Percentiles rank a stretch among this genome's conserved stretches.
Conservation (phyloP, 441 rosid genomes). For the Caryocar brasiliense region DNA sequence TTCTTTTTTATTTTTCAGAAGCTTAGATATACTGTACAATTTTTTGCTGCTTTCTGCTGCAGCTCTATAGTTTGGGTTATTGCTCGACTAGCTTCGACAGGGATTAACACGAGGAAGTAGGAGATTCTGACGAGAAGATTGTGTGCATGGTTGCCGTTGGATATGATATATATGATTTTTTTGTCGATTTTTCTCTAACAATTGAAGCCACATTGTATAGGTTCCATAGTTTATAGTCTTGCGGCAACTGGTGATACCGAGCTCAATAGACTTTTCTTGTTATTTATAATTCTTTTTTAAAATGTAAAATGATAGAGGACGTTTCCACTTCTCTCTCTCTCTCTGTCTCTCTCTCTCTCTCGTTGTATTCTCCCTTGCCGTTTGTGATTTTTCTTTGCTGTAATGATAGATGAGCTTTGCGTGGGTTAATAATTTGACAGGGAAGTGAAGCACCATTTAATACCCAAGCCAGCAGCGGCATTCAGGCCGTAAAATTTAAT, state of each 20-base stretch:
- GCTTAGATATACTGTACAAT: slow-evolving; percentile 16
- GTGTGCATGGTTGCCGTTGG: slow-evolving; percentile 7
- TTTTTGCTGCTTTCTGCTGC: slow-evolving; percentile 9
- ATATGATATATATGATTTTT: slow-evolving; percentile 9
- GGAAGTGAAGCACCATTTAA: too few relatives aligned
- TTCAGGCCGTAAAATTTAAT: too few relatives aligned
- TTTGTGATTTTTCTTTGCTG: too few relatives aligned
- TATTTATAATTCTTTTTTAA: too few relatives aligned
- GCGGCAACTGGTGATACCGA: neutral
- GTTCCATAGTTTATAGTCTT: neutral
- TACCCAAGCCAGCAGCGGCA: too few relatives aligned
- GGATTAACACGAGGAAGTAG: neutral
- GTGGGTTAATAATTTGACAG: too few relatives aligned
- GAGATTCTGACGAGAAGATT: slow-evolving; percentile 1
- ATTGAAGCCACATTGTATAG: slow-evolving; percentile 22
- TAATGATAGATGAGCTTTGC: too few relatives aligned
- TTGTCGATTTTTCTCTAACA: neutral
- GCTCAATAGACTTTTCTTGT: slow-evolving; percentile 1
- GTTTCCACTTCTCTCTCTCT: too few relatives aligned
- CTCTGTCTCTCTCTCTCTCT: too few relatives aligned
- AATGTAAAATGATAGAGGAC: too few relatives aligned
- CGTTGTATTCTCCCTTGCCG: too few relatives aligned
- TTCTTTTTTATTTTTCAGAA: slow-evolving; percentile 2
- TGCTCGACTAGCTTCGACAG: neutral
- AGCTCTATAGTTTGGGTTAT: neutral